Percentiles rank a stretch among this genome's conserved stretches.
These are phyloP conservation scores for Lindgomyces ingoldianus DNA, from an alignment of 495 filamentous ascomycete species.

Conservation along the genomic window DNA sequence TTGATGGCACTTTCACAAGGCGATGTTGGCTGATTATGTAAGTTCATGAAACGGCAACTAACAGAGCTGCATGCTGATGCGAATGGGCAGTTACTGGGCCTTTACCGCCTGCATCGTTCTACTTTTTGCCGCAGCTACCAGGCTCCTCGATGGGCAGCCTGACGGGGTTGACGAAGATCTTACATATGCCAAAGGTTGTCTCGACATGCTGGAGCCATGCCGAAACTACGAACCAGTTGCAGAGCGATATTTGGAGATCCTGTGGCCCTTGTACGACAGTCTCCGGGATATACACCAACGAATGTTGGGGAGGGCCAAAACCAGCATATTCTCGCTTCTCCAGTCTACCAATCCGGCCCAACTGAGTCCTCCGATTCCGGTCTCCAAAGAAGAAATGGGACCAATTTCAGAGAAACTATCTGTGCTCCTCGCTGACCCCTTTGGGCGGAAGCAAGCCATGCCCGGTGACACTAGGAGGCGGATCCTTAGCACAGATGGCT, in stretches of 20 bases:
- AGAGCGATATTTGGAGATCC: conserved; percentile 19
- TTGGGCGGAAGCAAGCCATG: conserved; percentile 26
- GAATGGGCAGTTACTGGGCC: conserved; percentile 27
- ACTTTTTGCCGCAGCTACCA: conserved; percentile 23
- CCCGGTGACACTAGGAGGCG: conserved; percentile 8
- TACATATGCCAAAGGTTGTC: conserved; percentile 25
- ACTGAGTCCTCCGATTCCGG: conserved; percentile 28
- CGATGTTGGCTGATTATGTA: conserved; percentile 39
- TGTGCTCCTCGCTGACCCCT: conserved; percentile 28
- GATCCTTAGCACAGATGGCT: conserved; percentile 28
- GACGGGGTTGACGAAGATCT: conserved; percentile 28
- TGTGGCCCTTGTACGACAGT: conserved; percentile 30
- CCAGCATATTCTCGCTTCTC: conserved; percentile 33
- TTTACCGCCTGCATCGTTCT: conserved; percentile 35
- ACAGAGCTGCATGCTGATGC: background rate
- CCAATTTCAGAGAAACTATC: conserved; percentile 29
- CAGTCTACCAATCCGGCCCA: conserved; percentile 13
- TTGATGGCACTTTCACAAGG: conserved; percentile 33
- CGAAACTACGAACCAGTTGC: conserved; percentile 29
- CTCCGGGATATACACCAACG: conserved; percentile 29
- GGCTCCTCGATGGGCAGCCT: conserved; percentile 20
- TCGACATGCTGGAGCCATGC: conserved; percentile 32
- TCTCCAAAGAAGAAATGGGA: conserved; percentile 28
- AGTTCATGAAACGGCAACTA: conserved; percentile 1
- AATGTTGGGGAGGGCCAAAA: conserved; percentile 19